Conservation (phyloP, 2,329 filamentous ascomycete species). For the Byssochlamys sp. region DNA sequence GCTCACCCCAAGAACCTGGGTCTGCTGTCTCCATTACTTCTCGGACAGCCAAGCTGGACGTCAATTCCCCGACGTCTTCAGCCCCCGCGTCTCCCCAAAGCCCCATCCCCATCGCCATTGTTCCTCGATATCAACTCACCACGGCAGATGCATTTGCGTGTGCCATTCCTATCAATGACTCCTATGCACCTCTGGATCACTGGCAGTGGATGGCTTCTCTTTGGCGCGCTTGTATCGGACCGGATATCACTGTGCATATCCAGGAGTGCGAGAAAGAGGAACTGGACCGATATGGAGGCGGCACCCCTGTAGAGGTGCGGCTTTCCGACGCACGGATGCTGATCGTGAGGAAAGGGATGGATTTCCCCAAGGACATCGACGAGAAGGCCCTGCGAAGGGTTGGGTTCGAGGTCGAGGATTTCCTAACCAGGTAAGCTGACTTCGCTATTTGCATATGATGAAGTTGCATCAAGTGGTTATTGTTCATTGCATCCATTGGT, state of each 20-base stretch:
- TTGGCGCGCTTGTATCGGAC: conserved; percentile 75
- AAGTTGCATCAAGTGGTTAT: neutral
- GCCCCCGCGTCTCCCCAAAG: conserved; percentile 10
- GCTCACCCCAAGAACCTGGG: neutral
- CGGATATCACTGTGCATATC: conserved; percentile 51
- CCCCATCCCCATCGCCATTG: conserved; percentile 59
- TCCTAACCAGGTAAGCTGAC: conserved; percentile 45
- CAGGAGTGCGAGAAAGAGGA: conserved; percentile 33
- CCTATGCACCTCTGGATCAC: conserved; percentile 74
- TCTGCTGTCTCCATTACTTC: conserved; percentile 4
- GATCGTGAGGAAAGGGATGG: conserved; percentile 41
- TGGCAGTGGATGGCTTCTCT: conserved; percentile 96
- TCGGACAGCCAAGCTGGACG: conserved; percentile 6
- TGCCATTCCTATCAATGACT: conserved; percentile 63
- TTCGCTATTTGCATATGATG: neutral
- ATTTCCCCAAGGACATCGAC: conserved; percentile 39
- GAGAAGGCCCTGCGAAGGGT: conserved; percentile 64
- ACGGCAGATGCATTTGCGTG: conserved; percentile 67
- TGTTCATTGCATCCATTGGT: neutral
- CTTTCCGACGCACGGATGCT: conserved; percentile 41
- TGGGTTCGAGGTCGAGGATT: conserved; percentile 81
- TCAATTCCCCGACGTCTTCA: conserved; percentile 10
- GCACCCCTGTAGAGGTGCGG: conserved; percentile 47
- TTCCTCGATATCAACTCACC: conserved; percentile 71
- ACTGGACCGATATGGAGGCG: conserved; percentile 30